phyloP scores from a whole-genome alignment of 2,329 filamentous ascomycete species.

The Claviceps sp. region DNA sequence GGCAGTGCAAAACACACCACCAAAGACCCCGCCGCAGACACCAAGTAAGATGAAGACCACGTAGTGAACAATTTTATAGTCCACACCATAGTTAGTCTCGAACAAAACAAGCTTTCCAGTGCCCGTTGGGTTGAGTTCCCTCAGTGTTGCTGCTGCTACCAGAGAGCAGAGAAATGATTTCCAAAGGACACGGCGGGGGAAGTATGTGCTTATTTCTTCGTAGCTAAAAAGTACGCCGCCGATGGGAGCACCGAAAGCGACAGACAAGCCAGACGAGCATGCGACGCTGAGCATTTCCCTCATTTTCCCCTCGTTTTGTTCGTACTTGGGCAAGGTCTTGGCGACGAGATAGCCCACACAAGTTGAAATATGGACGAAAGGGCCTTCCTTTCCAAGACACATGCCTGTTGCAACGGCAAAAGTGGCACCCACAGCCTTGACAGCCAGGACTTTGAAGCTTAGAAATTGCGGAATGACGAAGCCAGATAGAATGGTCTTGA shows the following conservation, averaged over 20 bases:
- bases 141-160: conserved; percentile 39
- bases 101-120: conserved; percentile 48
- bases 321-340: conserved; percentile 39
- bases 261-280: conserved; percentile 42
- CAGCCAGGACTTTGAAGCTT: conserved; percentile 37
- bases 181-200: conserved; percentile 42
- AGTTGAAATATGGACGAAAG: conserved; percentile 47
- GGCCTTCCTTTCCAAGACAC: conserved; percentile 49
- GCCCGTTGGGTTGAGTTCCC: conserved; percentile 43
- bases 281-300: conserved; percentile 44
- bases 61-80: conserved; percentile 42
- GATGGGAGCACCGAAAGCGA: conserved; percentile 49
- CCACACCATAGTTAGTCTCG: conserved; percentile 43
- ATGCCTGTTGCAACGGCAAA: conserved; percentile 47
- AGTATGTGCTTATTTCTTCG: conserved; percentile 47
- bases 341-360: conserved; percentile 42
- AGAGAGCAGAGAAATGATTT: conserved; percentile 44
- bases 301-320: conserved; percentile 43
- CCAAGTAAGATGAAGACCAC: conserved; percentile 43
- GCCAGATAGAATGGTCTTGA: conserved; percentile 48
- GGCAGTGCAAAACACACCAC: conserved; percentile 43
- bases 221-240: conserved; percentile 48
- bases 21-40: conserved; percentile 43
- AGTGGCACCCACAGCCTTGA: conserved; percentile 44
- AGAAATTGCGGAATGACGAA: conserved; percentile 46